Evolutionary conservation across 306 rosid species (phyloP).

Genomic region (Begonia loranthoides): DNA sequence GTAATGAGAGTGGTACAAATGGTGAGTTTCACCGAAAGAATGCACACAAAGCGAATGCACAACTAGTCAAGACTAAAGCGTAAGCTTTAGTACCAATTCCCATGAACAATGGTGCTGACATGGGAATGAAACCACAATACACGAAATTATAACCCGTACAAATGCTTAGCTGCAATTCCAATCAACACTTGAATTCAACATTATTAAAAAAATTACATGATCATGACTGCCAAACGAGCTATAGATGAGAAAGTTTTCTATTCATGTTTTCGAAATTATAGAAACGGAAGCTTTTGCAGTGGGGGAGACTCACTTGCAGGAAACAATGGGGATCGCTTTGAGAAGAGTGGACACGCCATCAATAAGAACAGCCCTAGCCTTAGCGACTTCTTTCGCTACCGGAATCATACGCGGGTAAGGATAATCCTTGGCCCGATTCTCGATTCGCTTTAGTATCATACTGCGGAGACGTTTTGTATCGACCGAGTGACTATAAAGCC

Average conservation of each 20-base stretch:
- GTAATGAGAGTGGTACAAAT: too few species aligned
- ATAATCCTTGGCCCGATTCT: constrained; percentile 38
- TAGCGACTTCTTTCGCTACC: constrained; percentile 52
- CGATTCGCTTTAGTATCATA: constrained; percentile 60
- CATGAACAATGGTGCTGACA: too few species aligned
- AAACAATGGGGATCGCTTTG: constrained; percentile 35
- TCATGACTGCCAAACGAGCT: too few species aligned
- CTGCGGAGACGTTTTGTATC: constrained; percentile 47
- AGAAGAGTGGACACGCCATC: constrained; percentile 67
- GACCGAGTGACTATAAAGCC: constrained; percentile 21
- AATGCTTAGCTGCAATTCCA: neutral
- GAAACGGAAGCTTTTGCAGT: neutral
- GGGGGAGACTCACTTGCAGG: constrained; percentile 60
- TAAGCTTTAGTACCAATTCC: too few species aligned
- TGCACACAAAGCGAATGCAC: too few species aligned
- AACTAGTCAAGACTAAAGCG: too few species aligned
- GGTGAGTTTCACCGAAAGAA: too few species aligned
- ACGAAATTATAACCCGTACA: neutral
- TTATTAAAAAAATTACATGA: neutral
- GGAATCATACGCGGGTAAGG: constrained; percentile 51
- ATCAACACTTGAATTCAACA: neutral
- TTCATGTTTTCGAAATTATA: too few species aligned
- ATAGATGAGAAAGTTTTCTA: too few species aligned
- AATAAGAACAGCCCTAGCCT: constrained; percentile 32
- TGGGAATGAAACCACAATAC: neutral